Evolutionary conservation across 1,139 yeast species (phyloP), one percentile per base, ranked within the genome.

Genomic region (Arxiozyma telluris): DNA sequence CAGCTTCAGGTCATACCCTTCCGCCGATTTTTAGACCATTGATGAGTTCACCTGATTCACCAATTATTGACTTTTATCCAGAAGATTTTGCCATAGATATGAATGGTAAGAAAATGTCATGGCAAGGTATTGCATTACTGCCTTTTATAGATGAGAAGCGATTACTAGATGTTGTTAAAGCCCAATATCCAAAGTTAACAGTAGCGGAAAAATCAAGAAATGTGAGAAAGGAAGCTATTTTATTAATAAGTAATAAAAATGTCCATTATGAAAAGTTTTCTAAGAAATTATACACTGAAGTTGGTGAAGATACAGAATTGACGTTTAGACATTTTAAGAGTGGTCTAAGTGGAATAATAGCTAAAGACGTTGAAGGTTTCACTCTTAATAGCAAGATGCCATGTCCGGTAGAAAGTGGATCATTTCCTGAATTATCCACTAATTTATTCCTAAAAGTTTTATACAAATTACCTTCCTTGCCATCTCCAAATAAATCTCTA

Each of bases 21-120:
- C 99, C 99, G 0, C 83, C 79, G 53, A 82, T 88, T 2, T 88
- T 93, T 71, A 78, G 94, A 55, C 84, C 86, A 1, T 73, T 94
- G 61, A 91, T 91, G 98, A 81, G 83, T 15, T 82, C 84, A 43
- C 80, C 84, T 0, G 81, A 81, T 51, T 87, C 96, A 55, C 95
- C 87, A 54, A 89, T 91, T 59, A 83, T 88, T 59, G 97, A 91
- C 65, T 91, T 90, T 63, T 91, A 91, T 65, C 98, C 98, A 0
- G 88, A 81, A 57, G 87, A 88, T 41, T 91, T 91, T 70, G 81
- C 85, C 53, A 86, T 91, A 59, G 98, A 91, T 71, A 88, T 90
- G 96, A 90, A 91, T 67, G 98, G 98, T 30, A 88, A 88, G 61
- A 89, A 87, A 61, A 86, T 86, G 89, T 78, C 94, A 51, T 91